Base-by-base conservation (phyloP, 768 basidiomycete genomes). In the Collybiopsis luxurians region DNA sequence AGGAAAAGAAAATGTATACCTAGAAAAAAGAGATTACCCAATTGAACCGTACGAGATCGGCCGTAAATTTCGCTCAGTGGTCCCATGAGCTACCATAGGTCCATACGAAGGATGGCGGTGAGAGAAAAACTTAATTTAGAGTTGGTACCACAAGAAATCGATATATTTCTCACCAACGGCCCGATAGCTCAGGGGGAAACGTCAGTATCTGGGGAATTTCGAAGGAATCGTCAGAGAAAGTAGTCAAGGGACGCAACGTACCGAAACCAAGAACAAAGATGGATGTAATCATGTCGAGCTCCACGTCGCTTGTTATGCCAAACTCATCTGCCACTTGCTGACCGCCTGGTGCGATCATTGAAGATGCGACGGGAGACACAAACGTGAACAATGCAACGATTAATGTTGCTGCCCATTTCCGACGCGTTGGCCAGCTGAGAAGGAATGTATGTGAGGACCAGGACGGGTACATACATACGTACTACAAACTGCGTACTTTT, bases 51-150 rank as follows among this genome's bases (percentile, higher is more conserved):
- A 1, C 74, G 69, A 0, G 83, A 79, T 19, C 89, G 80, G 2
- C 90, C 89, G 59, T 75, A 90, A 10, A 91, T 76, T 66, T 92
- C 90, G 60, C 82, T 84, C 23, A 90, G 62, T 0, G 90, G 90
- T 0, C 84, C 87, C 24, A 80, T 53, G 40, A 80, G 57, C 78
- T 78, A 28, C 28, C 26, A 53, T 21, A 4, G 11, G 30, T 47
- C 12, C 39, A 15, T 21, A 23, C 56, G 53, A 6, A 30, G 10
- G 19, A 34, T 34, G 31, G 31, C 6, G 5, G 31, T 6, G 31
- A 34, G 13, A 13, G 31, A 34, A 34, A 34, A 34, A 34, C 13
- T 34, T 34, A 6, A 34, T 34, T 5, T 34, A 34, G 13, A 34
- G 6, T 5, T 5, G 13, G 31, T 6, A 34, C 31, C 31, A 6